Base-by-base conservation (phyloP, 1,139 yeast genomes). In the Suhomyces wounanorum region DNA sequence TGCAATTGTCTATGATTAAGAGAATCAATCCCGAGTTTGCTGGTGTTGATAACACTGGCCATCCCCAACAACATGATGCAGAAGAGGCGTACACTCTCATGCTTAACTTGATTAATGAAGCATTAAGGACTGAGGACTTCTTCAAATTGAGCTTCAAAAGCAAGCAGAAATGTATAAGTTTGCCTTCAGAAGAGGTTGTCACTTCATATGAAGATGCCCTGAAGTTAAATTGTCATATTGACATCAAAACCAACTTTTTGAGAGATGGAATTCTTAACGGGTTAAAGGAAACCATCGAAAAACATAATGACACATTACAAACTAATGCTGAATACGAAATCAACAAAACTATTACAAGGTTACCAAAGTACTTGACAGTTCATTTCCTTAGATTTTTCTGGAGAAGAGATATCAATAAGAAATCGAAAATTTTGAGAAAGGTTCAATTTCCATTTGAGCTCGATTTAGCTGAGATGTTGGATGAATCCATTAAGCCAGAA, bases 351-450 rank as follows among this genome's bases (percentile, higher is more conserved):
- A 87, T 94, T 52, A 81, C 87, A 1, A 83, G 90, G 62, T 76
- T 95, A 57, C 99, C 99, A 52, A 87, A 89, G 64, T 87, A 87
- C 64, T 77, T 94, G 60, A 89, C 95, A 13, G 90, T 95, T 45
- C 96, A 94, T 67, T 94, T 89, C 69, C 95, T 94, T 58, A 81
- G 99, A 63, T 94, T 94, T 67, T 94, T 84, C 69, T 94, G 99
- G 99, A 89, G 95, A 67, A 82, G 94, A 63, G 96, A 94, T 54
- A 89, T 96, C 8, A 85, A 83, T 59, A 89, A 87, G 71, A 94
- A 94, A 73, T 88, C 96, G 33, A 94, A 94, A 73, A 94, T 94
- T 66, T 77, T 94, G 67, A 85, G 99, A 65, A 91, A 87, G 70
- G 99, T 94, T 28, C 89, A 87, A 56, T 94, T 95, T 70, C 99